These are phyloP conservation scores for Epichloe glyceriae DNA, from an alignment of 2,329 filamentous ascomycete genomes.

Conservation along the genomic window DNA sequence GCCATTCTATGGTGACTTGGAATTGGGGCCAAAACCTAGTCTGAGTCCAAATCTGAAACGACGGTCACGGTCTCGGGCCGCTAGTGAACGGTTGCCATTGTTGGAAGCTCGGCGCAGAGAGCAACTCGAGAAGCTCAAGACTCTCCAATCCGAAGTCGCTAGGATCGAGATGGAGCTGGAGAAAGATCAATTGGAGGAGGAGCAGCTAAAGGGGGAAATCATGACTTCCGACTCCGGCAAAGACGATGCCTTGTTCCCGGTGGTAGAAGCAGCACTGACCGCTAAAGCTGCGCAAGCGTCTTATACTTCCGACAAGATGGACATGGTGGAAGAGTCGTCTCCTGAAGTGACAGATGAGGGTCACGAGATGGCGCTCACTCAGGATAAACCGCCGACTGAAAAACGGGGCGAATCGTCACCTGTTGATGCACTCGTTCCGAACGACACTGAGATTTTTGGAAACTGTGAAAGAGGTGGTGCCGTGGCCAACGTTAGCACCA, in stretches of 20 bases:
- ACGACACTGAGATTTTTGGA: background rate
- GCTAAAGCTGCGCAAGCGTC: background rate
- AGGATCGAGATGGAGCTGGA: conserved; percentile 36
- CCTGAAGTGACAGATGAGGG: background rate
- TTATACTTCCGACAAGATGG: background rate
- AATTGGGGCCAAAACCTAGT: background rate
- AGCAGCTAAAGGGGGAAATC: conserved; percentile 19
- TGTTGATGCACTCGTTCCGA: background rate
- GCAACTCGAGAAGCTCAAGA: conserved; percentile 32
- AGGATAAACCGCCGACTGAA: background rate
- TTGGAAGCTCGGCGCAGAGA: conserved; percentile 23
- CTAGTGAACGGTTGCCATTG: conserved; percentile 24
- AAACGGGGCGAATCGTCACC: background rate
- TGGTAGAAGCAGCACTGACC: background rate
- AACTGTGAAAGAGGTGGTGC: background rate
- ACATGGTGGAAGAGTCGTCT: background rate
- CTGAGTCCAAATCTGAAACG: conserved; percentile 5
- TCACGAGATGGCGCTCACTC: background rate
- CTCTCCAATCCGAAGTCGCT: conserved; percentile 32
- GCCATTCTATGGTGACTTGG: background rate
- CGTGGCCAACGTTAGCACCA: background rate
- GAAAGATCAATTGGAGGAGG: conserved; percentile 22
- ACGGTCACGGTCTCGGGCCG: conserved; percentile 19
- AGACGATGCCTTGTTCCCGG: background rate
- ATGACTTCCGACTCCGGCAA: conserved; percentile 10